Conservation (phyloP, 345 rosid species). For the Passiflora organensis region DNA sequence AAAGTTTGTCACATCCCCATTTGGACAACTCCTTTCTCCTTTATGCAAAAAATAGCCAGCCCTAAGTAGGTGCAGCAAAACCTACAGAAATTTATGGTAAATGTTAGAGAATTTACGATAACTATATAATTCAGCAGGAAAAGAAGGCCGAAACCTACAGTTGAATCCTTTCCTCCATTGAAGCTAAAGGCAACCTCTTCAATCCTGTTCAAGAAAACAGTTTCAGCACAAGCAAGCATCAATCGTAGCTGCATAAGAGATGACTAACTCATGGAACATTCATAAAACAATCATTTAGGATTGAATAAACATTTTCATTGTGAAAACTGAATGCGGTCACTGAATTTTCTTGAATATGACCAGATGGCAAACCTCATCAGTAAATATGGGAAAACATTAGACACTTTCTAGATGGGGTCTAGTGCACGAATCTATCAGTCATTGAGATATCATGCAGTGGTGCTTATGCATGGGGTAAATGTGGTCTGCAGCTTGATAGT, state of each 20-base stretch:
- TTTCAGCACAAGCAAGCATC: slow-evolving; percentile 22
- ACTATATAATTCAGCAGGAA: too few relatives aligned
- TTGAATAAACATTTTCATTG: too few relatives aligned
- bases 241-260: neutral
- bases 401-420: too few relatives aligned
- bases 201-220: slow-evolving; percentile 38
- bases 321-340: too few relatives aligned
- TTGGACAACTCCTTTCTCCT: slow-evolving; percentile 46
- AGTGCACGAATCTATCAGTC: too few relatives aligned
- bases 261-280: neutral
- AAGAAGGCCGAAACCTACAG: slow-evolving; percentile 48
- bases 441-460: too few relatives aligned
- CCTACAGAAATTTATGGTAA: slow-evolving; percentile 51
- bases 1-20: slow-evolving; percentile 53
- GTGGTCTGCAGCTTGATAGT: neutral
- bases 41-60: slow-evolving; percentile 81
- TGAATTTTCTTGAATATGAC: too few relatives aligned
- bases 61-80: slow-evolving; percentile 84
- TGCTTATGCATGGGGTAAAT: too few relatives aligned
- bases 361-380: too few relatives aligned
- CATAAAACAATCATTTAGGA: neutral
- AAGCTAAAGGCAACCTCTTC: slow-evolving; percentile 98
- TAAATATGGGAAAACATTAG: too few relatives aligned
- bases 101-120: too few relatives aligned
- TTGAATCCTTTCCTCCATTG: slow-evolving; percentile 98